Base-by-base conservation (phyloP, 768 basidiomycete species). In the Mycena sanguinolenta region DNA sequence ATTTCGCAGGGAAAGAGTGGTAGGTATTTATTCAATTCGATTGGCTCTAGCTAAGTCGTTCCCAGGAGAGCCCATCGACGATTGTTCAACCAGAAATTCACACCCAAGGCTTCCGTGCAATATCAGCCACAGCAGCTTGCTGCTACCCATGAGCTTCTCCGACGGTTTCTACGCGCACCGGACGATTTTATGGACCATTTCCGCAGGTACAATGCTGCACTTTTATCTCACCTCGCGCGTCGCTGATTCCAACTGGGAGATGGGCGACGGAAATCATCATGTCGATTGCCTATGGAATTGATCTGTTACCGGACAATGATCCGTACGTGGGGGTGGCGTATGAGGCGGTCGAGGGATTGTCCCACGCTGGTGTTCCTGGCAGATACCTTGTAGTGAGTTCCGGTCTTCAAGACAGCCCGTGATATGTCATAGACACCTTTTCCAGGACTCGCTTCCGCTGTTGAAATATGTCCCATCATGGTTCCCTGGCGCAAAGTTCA, bases 21-120 rank as follows among this genome's bases (percentile, higher is more conserved):
- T 75, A 30, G 19, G 63, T 23, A 32, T 14, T 57, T 19, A 9
- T 16, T 13, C 23, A 30, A 34, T 27, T 30, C 17, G 23, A 34
- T 34, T n/a, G n/a, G 19, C 17, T 9, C 16, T 55, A 10, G 19
- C 16, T 14, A 55, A 34, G 32, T 34, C 32, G 10, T 34, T n/a
- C 1, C 9, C 27, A 84, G 83, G 83, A 77, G 80, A 21, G 67
- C 71, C 25, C 77, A 79, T 67, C 77, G 84, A 21, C 73, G 78
- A 14, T 42, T 79, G 8, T 76, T 82, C 67, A 78, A 79, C 30
- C 74, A 78, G 46, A 75, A 80, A 52, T 79, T 84, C 57, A 75
- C 81, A 58, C 74, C 75, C 1, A 73, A 68, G 19, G 77, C 78
- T 2, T 72, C 73, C 8, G 60, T 64, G 12, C 71, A 71, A 34